phyloP scores from a whole-genome alignment of 73 alveolate species.

The Paramecium octaurelia region DNA sequence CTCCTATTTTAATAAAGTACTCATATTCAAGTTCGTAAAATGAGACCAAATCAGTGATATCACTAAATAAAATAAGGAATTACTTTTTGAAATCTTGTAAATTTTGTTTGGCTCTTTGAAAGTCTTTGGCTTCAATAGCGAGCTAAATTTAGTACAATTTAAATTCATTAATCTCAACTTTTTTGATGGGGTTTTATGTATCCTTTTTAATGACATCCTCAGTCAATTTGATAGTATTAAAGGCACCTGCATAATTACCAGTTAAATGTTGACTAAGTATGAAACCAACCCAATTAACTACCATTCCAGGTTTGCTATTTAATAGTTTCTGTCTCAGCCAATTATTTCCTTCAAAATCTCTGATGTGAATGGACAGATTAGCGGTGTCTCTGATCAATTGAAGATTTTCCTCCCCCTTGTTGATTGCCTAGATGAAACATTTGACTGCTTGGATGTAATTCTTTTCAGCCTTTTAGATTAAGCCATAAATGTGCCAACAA shows the following conservation, averaged over 20 bases:
- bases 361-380: conserved; percentile 76
- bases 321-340: conserved; percentile 75
- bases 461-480: conserved; percentile 82
- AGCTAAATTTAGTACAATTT: conserved; percentile 57
- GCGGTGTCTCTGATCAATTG: conserved; percentile 86
- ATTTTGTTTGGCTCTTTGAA: conserved; percentile 3
- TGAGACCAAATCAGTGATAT: background rate
- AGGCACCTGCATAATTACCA: conserved; percentile 70
- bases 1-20: background rate
- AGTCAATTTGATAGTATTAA: conserved; percentile 58
- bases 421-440: conserved; percentile 79
- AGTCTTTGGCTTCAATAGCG: conserved; percentile 7
- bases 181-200: background rate
- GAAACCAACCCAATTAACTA: conserved; percentile 83
- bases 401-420: conserved; percentile 82
- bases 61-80: background rate
- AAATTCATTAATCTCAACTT: conserved; percentile 66
- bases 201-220: conserved; percentile 38
- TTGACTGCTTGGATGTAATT: conserved; percentile 88
- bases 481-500: conserved; percentile 95
- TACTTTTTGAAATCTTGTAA: background rate
- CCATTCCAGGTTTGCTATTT: conserved; percentile 69
- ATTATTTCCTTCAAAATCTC: conserved; percentile 85
- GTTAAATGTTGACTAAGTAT: conserved; percentile 76
- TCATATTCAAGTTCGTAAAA: background rate